Percentiles rank a stretch among this genome's conserved stretches.
Evolutionary conservation across 306 rosid genomes (phyloP).

Genomic region (Luffa acutangula): DNA sequence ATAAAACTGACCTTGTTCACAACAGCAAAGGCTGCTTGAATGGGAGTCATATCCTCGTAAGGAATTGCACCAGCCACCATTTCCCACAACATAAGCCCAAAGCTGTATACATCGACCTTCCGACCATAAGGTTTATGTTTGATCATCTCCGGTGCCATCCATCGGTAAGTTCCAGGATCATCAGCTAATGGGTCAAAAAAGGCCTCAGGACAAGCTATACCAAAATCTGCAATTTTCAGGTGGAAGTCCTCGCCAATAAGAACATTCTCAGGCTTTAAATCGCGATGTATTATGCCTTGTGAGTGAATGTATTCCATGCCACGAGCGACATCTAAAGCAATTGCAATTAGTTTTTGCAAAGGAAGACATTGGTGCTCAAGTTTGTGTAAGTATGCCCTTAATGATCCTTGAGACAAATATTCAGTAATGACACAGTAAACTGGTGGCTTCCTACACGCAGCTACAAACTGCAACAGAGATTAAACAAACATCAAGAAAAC

Average conservation of each 20-base stretch:
- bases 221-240: slow-evolving; percentile 91
- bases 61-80: slow-evolving; percentile 80
- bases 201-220: slow-evolving; percentile 81
- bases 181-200: slow-evolving; percentile 64
- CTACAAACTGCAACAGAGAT: slow-evolving; percentile 54
- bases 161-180: slow-evolving; percentile 89
- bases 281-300: slow-evolving; percentile 78
- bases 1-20: slow-evolving; percentile 58
- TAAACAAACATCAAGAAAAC: slow-evolving; percentile 17
- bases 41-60: slow-evolving; percentile 83
- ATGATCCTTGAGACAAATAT: slow-evolving; percentile 70
- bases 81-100: slow-evolving; percentile 91
- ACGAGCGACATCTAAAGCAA: slow-evolving; percentile 75
- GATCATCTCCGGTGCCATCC: slow-evolving; percentile 99
- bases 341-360: slow-evolving; percentile 32
- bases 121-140: slow-evolving; percentile 66
- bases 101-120: slow-evolving; percentile 89
- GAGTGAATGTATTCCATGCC: slow-evolving; percentile 94
- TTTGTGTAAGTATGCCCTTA: slow-evolving; percentile 78
- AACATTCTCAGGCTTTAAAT: slow-evolving; percentile 88
- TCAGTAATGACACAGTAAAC: slow-evolving; percentile 79
- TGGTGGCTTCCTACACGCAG: slow-evolving; percentile 77
- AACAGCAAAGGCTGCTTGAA: slow-evolving; percentile 96
- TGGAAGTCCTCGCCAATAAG: slow-evolving; percentile 44
- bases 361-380: slow-evolving; percentile 50